Base-by-base conservation (phyloP, 2,329 filamentous ascomycete species). In the Clarireedia paspali region DNA sequence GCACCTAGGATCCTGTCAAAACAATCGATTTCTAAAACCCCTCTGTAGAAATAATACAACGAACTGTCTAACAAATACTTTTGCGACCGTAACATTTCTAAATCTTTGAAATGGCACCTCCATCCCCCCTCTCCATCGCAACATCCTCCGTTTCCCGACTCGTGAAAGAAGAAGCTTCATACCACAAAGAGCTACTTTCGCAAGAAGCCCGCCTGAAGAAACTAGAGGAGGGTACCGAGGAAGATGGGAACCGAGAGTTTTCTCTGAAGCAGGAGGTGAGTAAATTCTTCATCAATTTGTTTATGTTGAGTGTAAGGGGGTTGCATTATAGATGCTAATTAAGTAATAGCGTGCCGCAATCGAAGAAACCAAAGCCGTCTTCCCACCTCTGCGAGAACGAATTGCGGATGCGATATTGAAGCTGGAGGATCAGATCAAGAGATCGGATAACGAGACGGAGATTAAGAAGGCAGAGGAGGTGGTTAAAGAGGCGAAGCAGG, bases 131-230 rank as follows among this genome's bases (percentile, higher is more conserved):
- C 70, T 73, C 82, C 66, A 94, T 96, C 68, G 84, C 87, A 46
- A 94, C 89, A 24, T 82, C 85, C 59, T 84, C 89, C 20, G 83
- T 97, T 63, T 78, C 81, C 65, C 89, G 94, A 57, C 82, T 97
- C 48, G 82, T 96, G 63, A 96, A 95, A 73, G 94, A 99, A 72
- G 89, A 96, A 72, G 77, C 81, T 40, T 92, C 86, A 66, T 97
- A 99, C 75, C 87, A 91, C 77, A 87, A 87, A 69, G 94, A 99
- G 72, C 80, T 91, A 20, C 76, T 80, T 61, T 77, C 85, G 62
- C 91, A 97, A 70, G 79, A 88, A 64, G 79, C 80, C 59, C 82
- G 87, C 56, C 78, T 95, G 17, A 75, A 77, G 46, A 83, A 87
- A 64, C 70, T 82, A 34, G 70, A 76, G 44, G 71, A 67, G n/a